These are phyloP conservation scores for Metschnikowia koreensis DNA, from an alignment of 805 yeast species.

Conservation along the genomic window DNA sequence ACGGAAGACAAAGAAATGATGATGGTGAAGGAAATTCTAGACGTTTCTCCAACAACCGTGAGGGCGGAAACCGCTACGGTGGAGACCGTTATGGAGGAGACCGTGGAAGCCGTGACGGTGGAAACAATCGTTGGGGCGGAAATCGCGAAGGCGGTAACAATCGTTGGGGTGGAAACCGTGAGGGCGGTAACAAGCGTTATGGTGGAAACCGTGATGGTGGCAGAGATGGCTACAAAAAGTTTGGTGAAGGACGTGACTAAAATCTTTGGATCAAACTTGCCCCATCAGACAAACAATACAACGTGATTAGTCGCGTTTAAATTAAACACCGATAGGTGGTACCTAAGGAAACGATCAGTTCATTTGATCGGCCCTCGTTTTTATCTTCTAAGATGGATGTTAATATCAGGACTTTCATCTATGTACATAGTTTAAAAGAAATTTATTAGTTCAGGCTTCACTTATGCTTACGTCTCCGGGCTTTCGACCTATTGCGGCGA, in stretches of 20 bases:
- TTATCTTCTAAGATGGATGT: not conserved
- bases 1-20: not conserved
- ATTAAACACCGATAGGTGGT: too few relatives aligned
- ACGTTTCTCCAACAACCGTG: not conserved
- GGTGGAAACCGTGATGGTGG: not conserved
- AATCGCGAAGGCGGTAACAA: not conserved
- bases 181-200: not conserved
- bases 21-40: not conserved
- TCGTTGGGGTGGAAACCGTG: not conserved
- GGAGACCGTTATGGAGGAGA: not conserved
- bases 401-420: not conserved
- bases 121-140: constrained; percentile 1
- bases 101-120: constrained; percentile 2
- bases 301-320: too few relatives aligned
- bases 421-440: constrained; percentile 6
- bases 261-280: not conserved
- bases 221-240: not conserved
- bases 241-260: not conserved
- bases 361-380: not conserved
- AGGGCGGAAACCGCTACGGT: not conserved
- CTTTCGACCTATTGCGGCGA: constrained; percentile 2
- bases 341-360: not conserved
- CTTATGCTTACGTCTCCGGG: constrained; percentile 1
- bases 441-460: not conserved
- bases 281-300: too few relatives aligned